These are phyloP conservation scores for Trichophyton benhamiae DNA, from an alignment of 2,329 filamentous ascomycete genomes.

Conservation along the genomic window DNA sequence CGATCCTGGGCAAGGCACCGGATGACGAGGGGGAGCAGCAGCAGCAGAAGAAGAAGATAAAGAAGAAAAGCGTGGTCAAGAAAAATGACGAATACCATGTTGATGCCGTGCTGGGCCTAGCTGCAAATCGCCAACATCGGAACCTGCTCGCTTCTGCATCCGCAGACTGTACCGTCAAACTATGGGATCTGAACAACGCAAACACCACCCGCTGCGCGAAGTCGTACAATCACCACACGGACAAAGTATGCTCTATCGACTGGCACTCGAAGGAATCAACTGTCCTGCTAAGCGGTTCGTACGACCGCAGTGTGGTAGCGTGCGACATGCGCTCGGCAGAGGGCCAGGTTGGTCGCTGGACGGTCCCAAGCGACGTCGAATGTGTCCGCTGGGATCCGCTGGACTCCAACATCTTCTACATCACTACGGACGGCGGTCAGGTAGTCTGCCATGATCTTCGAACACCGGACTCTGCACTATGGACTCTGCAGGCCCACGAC, in stretches of 20 bases:
- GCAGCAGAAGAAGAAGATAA: slow-evolving; percentile 53
- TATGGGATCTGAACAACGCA: slow-evolving; percentile 89
- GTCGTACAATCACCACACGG: slow-evolving; percentile 89
- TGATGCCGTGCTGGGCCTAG: slow-evolving; percentile 79
- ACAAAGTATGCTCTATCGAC: slow-evolving; percentile 92
- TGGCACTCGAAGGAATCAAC: slow-evolving; percentile 87
- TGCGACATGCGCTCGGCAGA: slow-evolving; percentile 92
- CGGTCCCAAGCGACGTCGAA: slow-evolving; percentile 92
- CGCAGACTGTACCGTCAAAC: slow-evolving; percentile 91
- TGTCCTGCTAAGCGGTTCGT: slow-evolving; percentile 80
- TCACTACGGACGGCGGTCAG: slow-evolving; percentile 81
- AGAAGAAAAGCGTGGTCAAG: slow-evolving; percentile 79
- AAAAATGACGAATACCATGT: slow-evolving; percentile 87
- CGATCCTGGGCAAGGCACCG: slow-evolving; percentile 65
- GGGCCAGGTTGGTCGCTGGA: slow-evolving; percentile 70
- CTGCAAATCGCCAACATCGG: slow-evolving; percentile 83
- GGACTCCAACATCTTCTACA: slow-evolving; percentile 85
- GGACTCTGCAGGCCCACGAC: slow-evolving; percentile 93
- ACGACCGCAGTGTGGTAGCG: slow-evolving; percentile 87
- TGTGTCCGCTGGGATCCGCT: slow-evolving; percentile 87
- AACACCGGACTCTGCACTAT: slow-evolving; percentile 66
- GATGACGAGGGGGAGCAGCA: slow-evolving; percentile 31
- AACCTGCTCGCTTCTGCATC: slow-evolving; percentile 91
- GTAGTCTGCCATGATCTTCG: slow-evolving; percentile 87
- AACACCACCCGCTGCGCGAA: slow-evolving; percentile 86